These are phyloP conservation scores for Selenicereus undatus DNA, from an alignment of 148 eudicot genomes.

Conservation along the genomic window DNA sequence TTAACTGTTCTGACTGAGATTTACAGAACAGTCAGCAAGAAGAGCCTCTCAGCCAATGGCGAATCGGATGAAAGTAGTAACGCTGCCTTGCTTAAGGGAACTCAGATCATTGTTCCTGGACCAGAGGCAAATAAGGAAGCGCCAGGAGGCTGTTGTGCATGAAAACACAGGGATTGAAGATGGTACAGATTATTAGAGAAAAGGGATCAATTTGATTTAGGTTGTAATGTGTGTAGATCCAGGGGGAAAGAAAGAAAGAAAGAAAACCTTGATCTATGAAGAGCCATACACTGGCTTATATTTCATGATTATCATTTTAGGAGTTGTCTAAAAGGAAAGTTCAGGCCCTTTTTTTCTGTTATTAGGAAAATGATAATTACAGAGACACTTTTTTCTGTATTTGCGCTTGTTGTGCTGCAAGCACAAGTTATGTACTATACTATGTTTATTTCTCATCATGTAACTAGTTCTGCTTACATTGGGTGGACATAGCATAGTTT, in stretches of 20 bases:
- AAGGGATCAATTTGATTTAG: constrained; percentile 13
- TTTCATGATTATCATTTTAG: not conserved
- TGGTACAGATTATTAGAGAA: constrained; percentile 16
- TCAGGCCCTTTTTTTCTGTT: constrained; percentile 6
- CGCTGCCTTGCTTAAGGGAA: constrained; percentile 31
- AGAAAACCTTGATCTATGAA: constrained; percentile 1
- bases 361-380: constrained; percentile 4
- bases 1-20: constrained; percentile 34
- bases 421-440: constrained; percentile 5
- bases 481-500: too few relatives aligned
- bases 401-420: not conserved
- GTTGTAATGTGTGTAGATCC: constrained; percentile 25
- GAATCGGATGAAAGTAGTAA: constrained; percentile 9
- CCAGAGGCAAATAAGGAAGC: constrained; percentile 14
- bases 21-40: constrained; percentile 37
- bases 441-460: not conserved
- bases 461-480: not conserved
- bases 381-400: not conserved
- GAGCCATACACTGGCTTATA: constrained; percentile 5
- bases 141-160: constrained; percentile 30
- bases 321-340: constrained; percentile 7
- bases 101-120: constrained; percentile 32
- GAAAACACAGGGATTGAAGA: constrained; percentile 3
- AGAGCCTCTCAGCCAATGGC: constrained; percentile 32
- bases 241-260: not conserved